Evolutionary conservation across 2,329 filamentous ascomycete species (phyloP).

Genomic region (Hymenoscyphus albidus): DNA sequence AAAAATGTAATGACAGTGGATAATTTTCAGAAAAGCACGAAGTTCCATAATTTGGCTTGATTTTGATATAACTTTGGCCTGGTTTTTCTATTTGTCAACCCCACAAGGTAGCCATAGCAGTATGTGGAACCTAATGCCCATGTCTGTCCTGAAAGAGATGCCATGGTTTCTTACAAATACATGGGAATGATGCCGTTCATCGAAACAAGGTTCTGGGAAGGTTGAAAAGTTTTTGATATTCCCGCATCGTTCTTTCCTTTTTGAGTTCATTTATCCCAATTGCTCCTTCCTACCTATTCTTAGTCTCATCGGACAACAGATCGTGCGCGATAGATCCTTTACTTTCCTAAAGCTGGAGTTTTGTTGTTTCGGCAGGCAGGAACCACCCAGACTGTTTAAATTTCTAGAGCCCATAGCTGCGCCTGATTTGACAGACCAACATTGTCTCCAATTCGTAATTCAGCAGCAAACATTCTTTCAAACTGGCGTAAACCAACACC

Average conservation of each 20-base stretch:
- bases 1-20: background rate
- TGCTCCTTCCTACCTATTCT: too few species aligned
- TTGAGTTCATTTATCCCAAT: too few species aligned
- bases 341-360: background rate
- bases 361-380: background rate
- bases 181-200: too few species aligned
- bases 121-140: too few species aligned
- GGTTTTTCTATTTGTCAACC: background rate
- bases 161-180: too few species aligned
- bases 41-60: background rate
- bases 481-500: background rate
- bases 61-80: background rate
- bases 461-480: conserved; percentile 2
- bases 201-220: too few species aligned
- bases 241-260: too few species aligned
- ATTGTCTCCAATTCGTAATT: background rate
- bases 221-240: too few species aligned
- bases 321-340: too few species aligned
- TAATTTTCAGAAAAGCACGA: background rate
- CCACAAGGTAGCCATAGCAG: too few species aligned
- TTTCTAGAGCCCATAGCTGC: background rate
- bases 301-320: too few species aligned
- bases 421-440: background rate
- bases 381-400: background rate
- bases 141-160: background rate